Evolutionary conservation across 1,284 basidiomycete species (phyloP).

Genomic region (Ustilago loliicola): DNA sequence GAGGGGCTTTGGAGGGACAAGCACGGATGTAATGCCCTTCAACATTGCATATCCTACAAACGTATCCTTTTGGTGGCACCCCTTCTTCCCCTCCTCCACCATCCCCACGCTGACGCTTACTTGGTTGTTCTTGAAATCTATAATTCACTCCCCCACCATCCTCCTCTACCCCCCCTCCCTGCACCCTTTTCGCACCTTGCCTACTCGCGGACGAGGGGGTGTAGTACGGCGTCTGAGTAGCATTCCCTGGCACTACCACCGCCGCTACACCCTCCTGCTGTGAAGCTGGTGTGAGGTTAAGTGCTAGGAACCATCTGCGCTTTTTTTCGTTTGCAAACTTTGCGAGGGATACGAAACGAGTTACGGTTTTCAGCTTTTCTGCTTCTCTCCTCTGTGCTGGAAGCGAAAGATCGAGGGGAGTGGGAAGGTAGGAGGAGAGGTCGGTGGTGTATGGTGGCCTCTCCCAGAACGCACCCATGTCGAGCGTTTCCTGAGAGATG

Average conservation of each 20-base stretch:
- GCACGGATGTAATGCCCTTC: constrained; percentile 54
- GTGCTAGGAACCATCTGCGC: constrained; percentile 66
- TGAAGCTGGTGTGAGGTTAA: constrained; percentile 51
- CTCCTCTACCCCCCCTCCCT: background rate
- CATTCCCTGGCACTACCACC: constrained; percentile 22
- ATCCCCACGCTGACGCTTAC: constrained; percentile 15
- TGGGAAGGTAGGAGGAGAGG: constrained; percentile 22
- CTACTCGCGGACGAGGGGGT: background rate
- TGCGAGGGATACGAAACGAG: constrained; percentile 64
- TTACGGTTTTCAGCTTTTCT: constrained; percentile 33
- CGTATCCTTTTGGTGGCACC: constrained; percentile 55
- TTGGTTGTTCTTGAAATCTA: constrained; percentile 28
- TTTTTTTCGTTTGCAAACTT: constrained; percentile 62
- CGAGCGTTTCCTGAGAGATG: constrained; percentile 22
- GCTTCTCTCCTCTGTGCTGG: constrained; percentile 7
- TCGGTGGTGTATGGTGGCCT: constrained; percentile 61
- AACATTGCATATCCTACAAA: constrained; percentile 53
- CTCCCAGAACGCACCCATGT: constrained; percentile 64
- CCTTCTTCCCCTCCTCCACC: constrained; percentile 26
- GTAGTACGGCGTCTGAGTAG: constrained; percentile 44
- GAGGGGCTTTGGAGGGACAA: constrained; percentile 40
- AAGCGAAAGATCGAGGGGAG: background rate
- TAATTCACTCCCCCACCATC: constrained; percentile 37
- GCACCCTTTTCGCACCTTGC: background rate
- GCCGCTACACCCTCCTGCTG: constrained; percentile 7